These are phyloP conservation scores for Nothophytophthora sp. DNA, from an alignment of 352 stramenopile genomes.

Conservation along the genomic window DNA sequence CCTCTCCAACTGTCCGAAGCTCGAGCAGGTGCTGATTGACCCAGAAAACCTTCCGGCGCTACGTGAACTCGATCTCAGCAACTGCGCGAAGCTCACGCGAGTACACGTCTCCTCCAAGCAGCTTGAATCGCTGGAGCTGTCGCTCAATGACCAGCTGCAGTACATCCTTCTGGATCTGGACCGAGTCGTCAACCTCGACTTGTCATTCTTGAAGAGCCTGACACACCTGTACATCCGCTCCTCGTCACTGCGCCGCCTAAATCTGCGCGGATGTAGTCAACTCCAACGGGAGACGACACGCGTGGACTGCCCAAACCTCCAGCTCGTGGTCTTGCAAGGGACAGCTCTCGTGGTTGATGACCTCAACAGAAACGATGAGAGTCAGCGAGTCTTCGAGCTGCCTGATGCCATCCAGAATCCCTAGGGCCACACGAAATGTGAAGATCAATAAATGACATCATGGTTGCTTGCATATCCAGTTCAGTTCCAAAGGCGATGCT, in stretches of 20 bases:
- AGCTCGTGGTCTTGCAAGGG: slow-evolving; percentile 40
- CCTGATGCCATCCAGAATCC: neutral
- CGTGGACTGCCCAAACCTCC: slow-evolving; percentile 46
- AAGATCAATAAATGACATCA: too few species aligned
- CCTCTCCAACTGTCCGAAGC: slow-evolving; percentile 47
- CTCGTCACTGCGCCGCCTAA: slow-evolving; percentile 35
- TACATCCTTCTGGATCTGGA: slow-evolving; percentile 49
- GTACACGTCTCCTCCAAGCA: slow-evolving; percentile 54
- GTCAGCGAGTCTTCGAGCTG: slow-evolving; percentile 16
- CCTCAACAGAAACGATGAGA: slow-evolving; percentile 26
- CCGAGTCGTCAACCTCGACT: slow-evolving; percentile 30
- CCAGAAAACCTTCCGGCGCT: slow-evolving; percentile 52
- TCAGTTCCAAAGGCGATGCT: slow-evolving; percentile 46
- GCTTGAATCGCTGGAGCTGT: slow-evolving; percentile 45
- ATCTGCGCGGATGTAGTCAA: slow-evolving; percentile 46
- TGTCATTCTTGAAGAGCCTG: slow-evolving; percentile 67
- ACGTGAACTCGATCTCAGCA: slow-evolving; percentile 33
- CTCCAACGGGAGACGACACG: slow-evolving; percentile 34
- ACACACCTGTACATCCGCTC: slow-evolving; percentile 57
- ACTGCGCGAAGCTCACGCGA: slow-evolving; percentile 51
- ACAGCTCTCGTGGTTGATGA: slow-evolving; percentile 41
- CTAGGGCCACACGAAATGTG: neutral
- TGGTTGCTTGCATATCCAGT: too few species aligned
- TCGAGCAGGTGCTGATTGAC: slow-evolving; percentile 65
- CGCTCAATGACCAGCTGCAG: slow-evolving; percentile 45